Conservation (phyloP, 225 moss, liverwort and hornwort species). For the Pseudisothecium myosuroides region DNA sequence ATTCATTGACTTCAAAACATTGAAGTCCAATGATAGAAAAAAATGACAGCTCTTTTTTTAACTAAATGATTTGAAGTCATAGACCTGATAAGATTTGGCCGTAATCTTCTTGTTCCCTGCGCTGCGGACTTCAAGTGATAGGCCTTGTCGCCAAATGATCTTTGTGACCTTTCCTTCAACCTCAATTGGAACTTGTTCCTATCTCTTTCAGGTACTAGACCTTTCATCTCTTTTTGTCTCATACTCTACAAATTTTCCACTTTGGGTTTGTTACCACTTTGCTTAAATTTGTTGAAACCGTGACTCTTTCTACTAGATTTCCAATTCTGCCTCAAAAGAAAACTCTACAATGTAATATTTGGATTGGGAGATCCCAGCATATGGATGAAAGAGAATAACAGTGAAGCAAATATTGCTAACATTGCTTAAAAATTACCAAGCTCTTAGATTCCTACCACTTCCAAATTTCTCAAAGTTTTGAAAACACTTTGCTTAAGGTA, state of each 20-base stretch:
- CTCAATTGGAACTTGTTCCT: accelerated
- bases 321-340: too few species aligned
- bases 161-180: neutral
- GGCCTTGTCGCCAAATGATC: too few species aligned
- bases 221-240: neutral
- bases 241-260: neutral
- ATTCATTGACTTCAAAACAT: neutral
- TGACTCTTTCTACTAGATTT: neutral
- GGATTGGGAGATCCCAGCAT: accelerated
- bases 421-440: neutral
- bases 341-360: too few species aligned
- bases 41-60: accelerated
- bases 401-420: neutral
- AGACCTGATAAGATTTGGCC: too few species aligned
- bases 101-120: too few species aligned
- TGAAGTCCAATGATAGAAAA: neutral
- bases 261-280: neutral
- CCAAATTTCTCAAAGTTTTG: neutral
- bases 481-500: neutral
- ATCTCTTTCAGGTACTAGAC: too few species aligned
- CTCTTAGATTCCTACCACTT: neutral
- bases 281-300: neutral
- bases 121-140: too few species aligned
- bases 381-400: accelerated
- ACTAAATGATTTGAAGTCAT: too few species aligned